Base-by-base conservation (phyloP, 2,329 filamentous ascomycete genomes). In the Calycina marina region DNA sequence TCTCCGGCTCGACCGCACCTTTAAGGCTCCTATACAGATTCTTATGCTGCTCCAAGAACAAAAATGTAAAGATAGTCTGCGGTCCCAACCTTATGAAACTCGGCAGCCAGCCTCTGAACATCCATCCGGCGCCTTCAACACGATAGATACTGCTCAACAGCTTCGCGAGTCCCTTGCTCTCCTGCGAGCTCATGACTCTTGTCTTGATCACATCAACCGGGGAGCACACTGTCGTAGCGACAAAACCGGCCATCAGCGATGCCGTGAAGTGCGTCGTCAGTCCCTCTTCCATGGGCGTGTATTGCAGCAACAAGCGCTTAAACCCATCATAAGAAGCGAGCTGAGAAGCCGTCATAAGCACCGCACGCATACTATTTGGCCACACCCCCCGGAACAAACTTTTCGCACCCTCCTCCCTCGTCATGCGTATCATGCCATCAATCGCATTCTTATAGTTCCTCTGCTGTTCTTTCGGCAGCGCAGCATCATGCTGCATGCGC, bases 401-500 rank as follows among this genome's bases (percentile, higher is more conserved):
- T 34, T 58, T 55, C 13, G 73, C 51, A 3, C 90, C 90, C 58
- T 98, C 90, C 43, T 84, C 74, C 35, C 77, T 70, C n/a, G 77
- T 69, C 82, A 96, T 93, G 42, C 83, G 75, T 15, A 80, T 59
- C 48, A 96, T 64, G 16, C 90, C 90, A 52, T 96, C 77, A 29
- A 94, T 56, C 3, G 86, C 90, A 55, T 96, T 71, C 41, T 74
- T 77, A 61, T 98, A 98, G 57, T 93, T 90, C 35, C 88, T 72
- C 29, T 83, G 74, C 50, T 92, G 63, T 4, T 67, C 67, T 1
- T 60, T 49, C 0, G 85, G 80, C 1, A 94, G 71, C 0, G 84
- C 74, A 2, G 81, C 77, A 50, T 77, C 90, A 58, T 93, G 83
- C 60, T 98, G 90, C 90, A 98, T 98, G 44, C 90, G 83, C 30